Percentiles rank a stretch among this genome's conserved stretches.
phyloP scores from a whole-genome alignment of 305 asterid species.

The Fraxinus velutina region DNA sequence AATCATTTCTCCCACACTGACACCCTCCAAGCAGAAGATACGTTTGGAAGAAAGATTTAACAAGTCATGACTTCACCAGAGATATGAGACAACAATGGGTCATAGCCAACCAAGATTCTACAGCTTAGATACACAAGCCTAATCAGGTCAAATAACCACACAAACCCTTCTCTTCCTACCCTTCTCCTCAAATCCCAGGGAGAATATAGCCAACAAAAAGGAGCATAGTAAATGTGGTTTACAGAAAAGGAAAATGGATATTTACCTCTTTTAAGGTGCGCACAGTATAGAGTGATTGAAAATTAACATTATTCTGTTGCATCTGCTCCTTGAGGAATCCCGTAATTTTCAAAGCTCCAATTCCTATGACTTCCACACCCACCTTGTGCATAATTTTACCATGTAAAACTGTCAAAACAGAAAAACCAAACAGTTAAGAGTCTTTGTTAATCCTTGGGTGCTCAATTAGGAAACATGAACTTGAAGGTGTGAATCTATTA shows the following conservation, averaged over 20 bases:
- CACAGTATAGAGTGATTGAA: slow-evolving; percentile 86
- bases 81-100: not conserved
- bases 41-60: not conserved
- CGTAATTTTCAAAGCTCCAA: slow-evolving; percentile 92
- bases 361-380: slow-evolving; percentile 85
- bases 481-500: not conserved
- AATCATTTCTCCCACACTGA: not conserved
- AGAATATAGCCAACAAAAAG: not conserved
- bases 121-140: not conserved
- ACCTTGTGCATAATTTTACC: slow-evolving; percentile 85
- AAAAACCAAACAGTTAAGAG: slow-evolving; percentile 4
- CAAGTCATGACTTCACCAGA: slow-evolving; percentile 1
- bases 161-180: not conserved
- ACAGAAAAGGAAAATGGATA: not conserved
- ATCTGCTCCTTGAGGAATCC: slow-evolving; percentile 83
- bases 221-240: not conserved
- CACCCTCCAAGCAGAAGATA: not conserved
- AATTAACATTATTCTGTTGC: slow-evolving; percentile 70
- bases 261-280: slow-evolving; percentile 89
- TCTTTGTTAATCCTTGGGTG: not conserved
- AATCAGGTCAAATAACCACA: not conserved
- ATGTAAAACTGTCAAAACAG: slow-evolving; percentile 52
- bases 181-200: not conserved
- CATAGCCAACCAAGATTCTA: slow-evolving; percentile 7
- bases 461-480: not conserved